Percentiles rank a stretch among this genome's conserved stretches.
Evolutionary conservation across 2,329 filamentous ascomycete species (phyloP).

Genomic region (Stachybotrys chlorohalonatus): DNA sequence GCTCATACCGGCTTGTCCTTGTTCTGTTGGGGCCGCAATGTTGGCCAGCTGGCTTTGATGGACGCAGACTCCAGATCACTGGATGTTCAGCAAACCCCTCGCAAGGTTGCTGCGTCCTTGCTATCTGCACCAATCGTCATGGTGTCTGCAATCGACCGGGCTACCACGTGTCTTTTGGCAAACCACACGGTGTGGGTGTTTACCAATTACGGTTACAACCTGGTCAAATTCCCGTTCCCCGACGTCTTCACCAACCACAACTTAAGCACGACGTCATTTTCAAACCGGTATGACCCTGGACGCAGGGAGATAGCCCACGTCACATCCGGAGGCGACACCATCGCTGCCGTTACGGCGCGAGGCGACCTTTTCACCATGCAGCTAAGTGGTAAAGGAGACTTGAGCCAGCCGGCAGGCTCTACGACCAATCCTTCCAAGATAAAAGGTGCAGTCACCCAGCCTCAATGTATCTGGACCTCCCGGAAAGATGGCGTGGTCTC

Average conservation of each 20-base stretch:
- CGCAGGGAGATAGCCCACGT: constrained; percentile 66
- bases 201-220: constrained; percentile 92
- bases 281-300: constrained; percentile 46
- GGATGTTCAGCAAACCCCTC: constrained; percentile 70
- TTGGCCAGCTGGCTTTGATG: constrained; percentile 86
- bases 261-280: constrained; percentile 50
- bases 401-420: constrained; percentile 52
- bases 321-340: constrained; percentile 79
- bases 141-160: constrained; percentile 82
- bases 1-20: constrained; percentile 73
- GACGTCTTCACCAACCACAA: constrained; percentile 65
- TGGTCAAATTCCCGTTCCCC: constrained; percentile 67
- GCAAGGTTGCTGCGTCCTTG: constrained; percentile 80
- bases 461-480: constrained; percentile 80
- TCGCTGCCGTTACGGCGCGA: constrained; percentile 74
- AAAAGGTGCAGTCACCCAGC: constrained; percentile 67
- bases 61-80: constrained; percentile 91
- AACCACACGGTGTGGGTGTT: constrained; percentile 90
- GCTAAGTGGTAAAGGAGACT: constrained; percentile 60
- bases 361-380: constrained; percentile 85
- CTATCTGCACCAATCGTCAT: constrained; percentile 58
- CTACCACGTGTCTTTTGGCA: constrained; percentile 76
- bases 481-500: constrained; percentile 81
- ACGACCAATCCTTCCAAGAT: constrained; percentile 93
- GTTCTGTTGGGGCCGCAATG: constrained; percentile 92